Evolutionary conservation across 352 stramenopile species (phyloP).

Genomic region (Globisporangium spinosum): DNA sequence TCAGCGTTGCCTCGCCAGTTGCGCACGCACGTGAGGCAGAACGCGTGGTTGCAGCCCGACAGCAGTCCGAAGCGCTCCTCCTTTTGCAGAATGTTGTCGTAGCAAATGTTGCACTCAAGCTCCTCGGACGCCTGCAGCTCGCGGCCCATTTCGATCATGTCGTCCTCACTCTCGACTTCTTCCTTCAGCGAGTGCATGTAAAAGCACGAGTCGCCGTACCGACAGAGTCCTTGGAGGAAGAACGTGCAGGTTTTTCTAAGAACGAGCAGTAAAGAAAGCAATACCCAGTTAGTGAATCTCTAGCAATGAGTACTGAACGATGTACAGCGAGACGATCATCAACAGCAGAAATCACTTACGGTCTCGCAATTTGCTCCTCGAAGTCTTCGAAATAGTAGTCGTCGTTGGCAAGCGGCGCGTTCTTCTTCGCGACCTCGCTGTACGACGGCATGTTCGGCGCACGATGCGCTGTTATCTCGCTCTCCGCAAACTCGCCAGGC

Average conservation of each 20-base stretch:
- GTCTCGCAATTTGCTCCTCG: constrained; percentile 37
- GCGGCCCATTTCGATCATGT: constrained; percentile 51
- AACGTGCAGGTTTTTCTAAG: constrained; percentile 78
- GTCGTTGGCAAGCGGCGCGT: constrained; percentile 21
- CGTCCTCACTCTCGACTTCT: constrained; percentile 37
- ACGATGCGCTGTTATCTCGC: constrained; percentile 18
- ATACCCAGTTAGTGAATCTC: not conserved
- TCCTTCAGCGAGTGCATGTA: constrained; percentile 66
- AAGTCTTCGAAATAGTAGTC: constrained; percentile 27
- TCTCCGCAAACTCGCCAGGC: constrained; percentile 55
- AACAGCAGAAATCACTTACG: constrained; percentile 34
- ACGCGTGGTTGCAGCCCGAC: constrained; percentile 75
- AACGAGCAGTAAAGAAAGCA: not conserved
- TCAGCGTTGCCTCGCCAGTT: constrained; percentile 66
- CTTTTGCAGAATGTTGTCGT: constrained; percentile 70
- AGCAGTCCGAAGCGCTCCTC: constrained; percentile 80
- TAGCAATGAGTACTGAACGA: not conserved
- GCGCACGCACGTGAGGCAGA: constrained; percentile 80
- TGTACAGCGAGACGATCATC: not conserved
- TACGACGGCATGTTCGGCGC: constrained; percentile 43
- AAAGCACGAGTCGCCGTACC: constrained; percentile 80
- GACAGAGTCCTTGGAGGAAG: constrained; percentile 73
- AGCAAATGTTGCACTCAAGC: constrained; percentile 86
- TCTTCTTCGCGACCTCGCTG: constrained; percentile 48
- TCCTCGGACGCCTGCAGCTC: constrained; percentile 63